Evolutionary conservation across 805 yeast species (phyloP), one percentile per base, ranked within the genome.

Genomic region (Barnettozyma vustinii): DNA sequence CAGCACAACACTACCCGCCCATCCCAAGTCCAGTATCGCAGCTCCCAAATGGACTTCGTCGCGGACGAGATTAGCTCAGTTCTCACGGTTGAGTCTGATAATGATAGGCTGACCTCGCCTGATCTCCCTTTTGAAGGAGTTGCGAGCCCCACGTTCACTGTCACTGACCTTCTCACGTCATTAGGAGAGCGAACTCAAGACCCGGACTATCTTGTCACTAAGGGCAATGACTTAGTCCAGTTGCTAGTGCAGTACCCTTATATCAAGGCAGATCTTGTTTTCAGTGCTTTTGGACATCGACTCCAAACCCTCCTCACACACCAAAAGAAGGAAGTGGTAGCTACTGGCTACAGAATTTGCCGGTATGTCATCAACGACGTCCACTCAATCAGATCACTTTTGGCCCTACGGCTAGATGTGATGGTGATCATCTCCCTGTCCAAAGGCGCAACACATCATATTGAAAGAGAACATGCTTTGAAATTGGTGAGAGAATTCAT

Each of bases 391-490:
- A 64, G 68, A n/a, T 64, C 73, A 3, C 67, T 90, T 53, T 68
- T 79, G 9, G 71, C 73, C 13, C 66, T 80, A 32, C 77, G 81
- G 49, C 60, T 87, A 5, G 87, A 88, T 49, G 72, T 79, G 2
- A 79, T 83, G 52, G 62, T 89, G 6, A 77, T 87, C 2, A 71
- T 80, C 15, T 75, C 95, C 0, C 66, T 92, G 32, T 74, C 86
- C 1, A 80, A 80, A 45, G 83, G 81, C 20, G 68, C 74, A 35
- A 63, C 79, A 2, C 65, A 60, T 49, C 75, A 79, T 21, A 64
- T 80, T 2, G 96, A 91, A 58, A 76, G 90, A 51, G 83, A 81
- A 42, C 89, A 90, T 58, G 94, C 95, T 0, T 59, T 92, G 30
- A 85, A 84, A 57, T 68, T 89, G 23, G 67, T 89, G 0, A 72